These are phyloP conservation scores for Fallopia convolvulus DNA, from an alignment of 148 eudicot species.

Conservation along the genomic window DNA sequence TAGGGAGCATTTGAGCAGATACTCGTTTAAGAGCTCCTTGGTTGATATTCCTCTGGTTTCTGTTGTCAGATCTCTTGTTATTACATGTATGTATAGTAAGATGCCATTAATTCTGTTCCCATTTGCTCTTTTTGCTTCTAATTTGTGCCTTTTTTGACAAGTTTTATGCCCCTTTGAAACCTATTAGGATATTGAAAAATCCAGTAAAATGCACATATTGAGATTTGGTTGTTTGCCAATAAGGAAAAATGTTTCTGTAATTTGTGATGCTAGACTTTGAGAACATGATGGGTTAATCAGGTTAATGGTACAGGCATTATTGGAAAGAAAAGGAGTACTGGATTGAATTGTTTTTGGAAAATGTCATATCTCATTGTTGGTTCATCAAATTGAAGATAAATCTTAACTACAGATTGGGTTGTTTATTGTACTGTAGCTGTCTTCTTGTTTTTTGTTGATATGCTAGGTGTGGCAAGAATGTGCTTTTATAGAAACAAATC, in stretches of 20 bases:
- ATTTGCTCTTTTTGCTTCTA: not conserved
- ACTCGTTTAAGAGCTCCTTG: slow-evolving; percentile 68
- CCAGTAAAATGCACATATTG: not conserved
- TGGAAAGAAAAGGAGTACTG: not conserved
- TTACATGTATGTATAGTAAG: slow-evolving; percentile 39
- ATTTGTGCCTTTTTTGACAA: not conserved
- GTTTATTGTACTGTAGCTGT: not conserved
- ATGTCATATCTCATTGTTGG: not conserved
- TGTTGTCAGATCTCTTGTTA: slow-evolving; percentile 73
- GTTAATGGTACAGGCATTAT: not conserved
- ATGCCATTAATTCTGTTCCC: not conserved
- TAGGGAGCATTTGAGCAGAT: slow-evolving; percentile 55
- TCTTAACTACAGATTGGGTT: not conserved
- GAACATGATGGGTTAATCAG: not conserved
- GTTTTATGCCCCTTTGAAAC: not conserved
- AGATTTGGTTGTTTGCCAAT: not conserved
- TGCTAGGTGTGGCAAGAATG: not conserved
- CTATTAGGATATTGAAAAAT: not conserved
- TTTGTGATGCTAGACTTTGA: not conserved
- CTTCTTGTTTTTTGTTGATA: not conserved
- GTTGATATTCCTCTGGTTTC: slow-evolving; percentile 85
- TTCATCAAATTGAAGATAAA: not conserved
- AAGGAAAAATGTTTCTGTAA: not conserved
- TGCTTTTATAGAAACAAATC: not conserved
- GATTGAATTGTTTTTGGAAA: not conserved